Evolutionary conservation across 1,139 yeast species (phyloP), one percentile per base, ranked within the genome.

Genomic region (Debaryomyces coudertii): DNA sequence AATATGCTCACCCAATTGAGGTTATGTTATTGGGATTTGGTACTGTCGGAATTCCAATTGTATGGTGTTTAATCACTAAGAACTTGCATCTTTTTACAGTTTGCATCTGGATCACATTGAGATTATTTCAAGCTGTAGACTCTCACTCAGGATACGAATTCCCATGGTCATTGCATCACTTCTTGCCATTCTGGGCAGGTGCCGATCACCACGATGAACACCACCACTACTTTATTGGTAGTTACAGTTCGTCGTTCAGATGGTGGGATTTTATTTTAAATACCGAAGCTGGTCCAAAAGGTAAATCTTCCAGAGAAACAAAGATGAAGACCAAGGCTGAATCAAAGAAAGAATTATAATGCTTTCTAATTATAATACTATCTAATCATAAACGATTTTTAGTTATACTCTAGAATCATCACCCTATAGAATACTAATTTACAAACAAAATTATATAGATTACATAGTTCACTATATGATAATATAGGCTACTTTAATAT

Each of bases 171-270:
- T 71, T 74, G 53, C 76, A 74, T 55, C 62, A 71, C 52, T 55
- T 73, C 55, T 48, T 74, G 43, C 79, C 79, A 29, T 72, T 74
- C 60, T 74, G 79, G 79, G 79, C 79, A 4, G 79, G 79, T 36
- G 79, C 79, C 14, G 78, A 73, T 44, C 79, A 73, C 57, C 79
- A 74, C 51, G 79, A 74, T 54, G 75, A 70, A 53, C 79, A 74
- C 52, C 79, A 73, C 53, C 78, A 71, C 54, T 70, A 65, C 55
- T 73, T 74, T 48, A 72, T 73, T 46, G 79, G 79, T 20, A 69
- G 73, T 45, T 74, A 74, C 55, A 66, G 77, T 25, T 66, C 74
- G 44, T 67, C 74, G 30, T 74, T 74, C 62, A 71, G 78, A 60
- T 74, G 79, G 79, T 71, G 76, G 69, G 79, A 74, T 53, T 70